Evolutionary conservation across 2,329 filamentous ascomycete species (phyloP), one percentile per base, ranked within the genome.

Genomic region (Coccinonectria pachysandricola): DNA sequence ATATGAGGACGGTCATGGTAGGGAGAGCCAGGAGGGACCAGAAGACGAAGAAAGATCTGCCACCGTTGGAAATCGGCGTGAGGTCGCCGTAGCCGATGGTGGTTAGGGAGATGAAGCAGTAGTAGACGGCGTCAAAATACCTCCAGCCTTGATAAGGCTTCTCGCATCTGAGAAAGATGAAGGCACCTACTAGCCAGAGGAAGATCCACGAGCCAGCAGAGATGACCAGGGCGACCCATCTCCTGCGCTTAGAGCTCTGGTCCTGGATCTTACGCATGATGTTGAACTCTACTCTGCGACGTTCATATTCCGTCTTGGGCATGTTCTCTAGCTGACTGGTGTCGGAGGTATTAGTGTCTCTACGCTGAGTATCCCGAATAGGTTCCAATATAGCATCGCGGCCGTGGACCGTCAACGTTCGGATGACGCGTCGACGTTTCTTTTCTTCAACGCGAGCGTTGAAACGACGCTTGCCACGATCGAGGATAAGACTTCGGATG

Each of bases 61-160:
- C 84, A 0, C 76, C 68, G 37, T 86, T 87, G 2, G 78, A 82
- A n/a, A 75, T 62, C 0, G 85, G 85, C 2, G 76, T 74, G 5
- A 79, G 53, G 39, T 93, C 85, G 4, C 87, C 87, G 42, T 93
- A 94, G 1, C 87, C 87, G 19, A 94, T 82, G 0, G 87, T 94
- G 2, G 86, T 64, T 13, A 94, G 68, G 3, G 77, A 79, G 17
- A 85, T 75, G 51, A 91, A 95, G 40, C 77, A 76, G 48, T 94
- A 92, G 54, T 94, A 94, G 21, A 95, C 65, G 0, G 76, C 71
- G 30, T 86, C 63, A 41, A 88, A 94, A 47, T 93, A 95, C 1
- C 57, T 65, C 73, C 85, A 78, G 3, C 49, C 26, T 38, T 78
- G 72, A 26, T 72, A 73, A 0, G 50, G 45, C 10, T 45, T 30